Base-by-base conservation (phyloP, 2,329 filamentous ascomycete species). In the Aureobasidium sp. region DNA sequence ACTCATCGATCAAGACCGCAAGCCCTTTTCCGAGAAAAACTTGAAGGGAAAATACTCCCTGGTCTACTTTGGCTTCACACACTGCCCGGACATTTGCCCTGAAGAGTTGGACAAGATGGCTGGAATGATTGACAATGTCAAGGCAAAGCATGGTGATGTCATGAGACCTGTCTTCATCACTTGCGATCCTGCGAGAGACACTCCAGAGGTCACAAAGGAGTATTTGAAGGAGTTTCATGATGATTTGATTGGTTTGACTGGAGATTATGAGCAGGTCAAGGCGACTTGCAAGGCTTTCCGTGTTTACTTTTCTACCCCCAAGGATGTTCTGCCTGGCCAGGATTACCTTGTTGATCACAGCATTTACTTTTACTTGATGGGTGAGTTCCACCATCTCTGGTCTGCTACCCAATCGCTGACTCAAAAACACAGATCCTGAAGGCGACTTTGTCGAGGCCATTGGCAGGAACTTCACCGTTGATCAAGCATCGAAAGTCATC, bases 31-130 rank as follows among this genome's bases (percentile, higher is more conserved):
- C 3, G 91, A 91, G 73, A 87, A 90, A 76, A 90, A 95, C 78
- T 86, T 98, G 84, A 92, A 91, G 84, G 96, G 96, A 63, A 93
- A 92, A 79, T 96, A 97, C 82, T 87, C 88, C 64, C 79, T 97
- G 81, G 92, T 98, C 43, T 99, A 99, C 83, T 99, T 99, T 78
- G 96, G 96, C 74, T 99, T 99, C 86, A 95, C 94, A 11, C 95
- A 98, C 80, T 99, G 96, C 78, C 96, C 96, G 31, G 96, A 99
- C 78, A 99, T 99, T 77, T 99, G 96, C 84, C 96, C 96, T 40
- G 96, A 99, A 76, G 96, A 99, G 82, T 91, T 99, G 73, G 96
- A 99, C 84, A 99, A 99, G 85, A 98, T 99, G 95, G 93, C 95
- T n/a, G 86, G 87, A 66, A 97, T 98, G 89, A 92, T 97, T 75